Evolutionary conservation across 169 alveolate genomes (phyloP), one percentile per base, ranked within the genome.

Genomic region (Plasmodium adleri): DNA sequence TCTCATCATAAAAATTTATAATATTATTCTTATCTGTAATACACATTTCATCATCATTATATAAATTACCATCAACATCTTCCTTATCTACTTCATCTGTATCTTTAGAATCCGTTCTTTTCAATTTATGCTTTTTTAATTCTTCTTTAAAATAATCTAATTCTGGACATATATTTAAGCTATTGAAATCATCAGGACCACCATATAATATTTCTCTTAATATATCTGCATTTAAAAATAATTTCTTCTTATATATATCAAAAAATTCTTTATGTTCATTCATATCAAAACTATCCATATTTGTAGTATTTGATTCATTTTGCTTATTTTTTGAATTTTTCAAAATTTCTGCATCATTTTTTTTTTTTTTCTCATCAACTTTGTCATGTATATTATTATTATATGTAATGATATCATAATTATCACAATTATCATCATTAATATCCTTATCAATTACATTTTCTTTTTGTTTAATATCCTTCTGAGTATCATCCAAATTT

Each of bases 111-210:
- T 83, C 70, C 0, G 52, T 17, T 67, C 72, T 43, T 72, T 83
- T 83, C 26, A 68, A 56, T 83, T 58, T 83, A 60, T 68, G 83
- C 24, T 83, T 83, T 10, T 49, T 68, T 56, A 83, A 56, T 83
- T 83, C 91, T 43, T 70, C 91, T 39, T 83, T 83, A 56, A 83
- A 83, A 47, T 83, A 83, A 32, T 83, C 74, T 72, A 83, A 68
- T 28, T 83, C 91, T 12, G 91, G 91, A 28, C 91, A 83, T 56
- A 83, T 83, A 28, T 22, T 58, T 72, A 83, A 49, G 5, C 54
- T 68, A 50, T 68, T 83, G 45, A 83, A 83, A 47, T 68, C 83
- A 28, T 83, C 91, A n/a, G 59, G 74, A 58, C 24, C 28, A 20
- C 50, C 52, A 15, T 49, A 39, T 12, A 83, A 68, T 10, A 83